Evolutionary conservation across 2,329 filamentous ascomycete species (phyloP), one percentile per base, ranked within the genome.

Genomic region (Paraconiothyrium sp.): DNA sequence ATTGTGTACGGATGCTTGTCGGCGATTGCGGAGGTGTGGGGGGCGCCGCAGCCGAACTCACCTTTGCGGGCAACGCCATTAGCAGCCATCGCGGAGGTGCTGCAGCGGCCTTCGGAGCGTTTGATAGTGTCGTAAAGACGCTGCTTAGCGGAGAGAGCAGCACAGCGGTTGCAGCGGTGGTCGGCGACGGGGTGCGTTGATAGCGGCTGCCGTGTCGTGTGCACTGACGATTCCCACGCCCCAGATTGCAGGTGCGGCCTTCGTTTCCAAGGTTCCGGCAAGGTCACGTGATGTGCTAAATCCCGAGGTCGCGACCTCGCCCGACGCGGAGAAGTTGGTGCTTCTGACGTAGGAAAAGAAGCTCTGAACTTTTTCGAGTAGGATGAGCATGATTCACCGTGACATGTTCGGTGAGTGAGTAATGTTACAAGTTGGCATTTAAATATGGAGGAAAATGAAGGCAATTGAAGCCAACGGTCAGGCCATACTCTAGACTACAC

Each of bases 61-160:
- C 77, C 71, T 71, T 79, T 79, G 64, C 77, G 77, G 52, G 73
- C 57, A 32, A 14, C 73, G 57, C 75, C 78, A 65, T 75, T 77
- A 43, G 74, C 71, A 47, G 74, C 72, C 76, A 78, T 78, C 61
- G 46, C 61, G 60, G 54, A 46, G 44, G 20, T 50, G 41, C 20
- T 37, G 35, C n/a, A 7, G 43, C n/a, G 30, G 50, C 49, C 4
- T 34, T 32, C n/a, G 24, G 32, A 13, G 34, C n/a, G 34, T 7
- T 50, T 20, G 56, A n/a, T 51, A 47, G 30, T 35, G 16, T 24
- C 16, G 20, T 8, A 27, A 27, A 56, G 43, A n/a, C 2, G 9
- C 27, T 14, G 10, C 10, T n/a, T 10, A 30, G 11, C 20, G 43
- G 27, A 8, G 37, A 9, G 24, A 34, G 34, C 14, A 22, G 41